Evolutionary conservation across 2,329 filamentous ascomycete genomes (phyloP).

Genomic region (Dryadomyces quercivorus): DNA sequence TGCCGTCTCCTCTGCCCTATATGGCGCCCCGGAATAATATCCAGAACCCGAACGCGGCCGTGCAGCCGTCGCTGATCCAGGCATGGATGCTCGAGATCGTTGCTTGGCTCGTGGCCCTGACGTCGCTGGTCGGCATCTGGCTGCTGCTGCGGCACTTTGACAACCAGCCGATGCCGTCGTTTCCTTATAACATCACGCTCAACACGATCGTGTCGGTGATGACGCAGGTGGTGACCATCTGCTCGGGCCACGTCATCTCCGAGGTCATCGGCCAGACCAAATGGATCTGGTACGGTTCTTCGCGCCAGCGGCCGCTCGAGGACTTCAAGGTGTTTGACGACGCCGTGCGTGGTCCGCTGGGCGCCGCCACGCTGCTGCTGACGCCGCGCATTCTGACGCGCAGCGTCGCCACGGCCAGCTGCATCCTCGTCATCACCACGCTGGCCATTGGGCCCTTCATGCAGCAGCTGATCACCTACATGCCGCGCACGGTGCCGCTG

Average conservation of each 20-base stretch:
- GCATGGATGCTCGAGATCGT: background rate
- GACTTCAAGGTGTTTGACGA: conserved; percentile 1
- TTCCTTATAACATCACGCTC: conserved; percentile 1
- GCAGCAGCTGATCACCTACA: conserved; percentile 2
- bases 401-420: background rate
- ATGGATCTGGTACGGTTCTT: conserved; percentile 2
- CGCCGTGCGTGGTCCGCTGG: background rate
- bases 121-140: background rate
- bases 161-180: conserved; percentile 1
- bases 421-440: background rate
- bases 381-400: background rate
- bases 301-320: background rate
- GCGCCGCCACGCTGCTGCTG: conserved; percentile 1
- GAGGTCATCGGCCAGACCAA: conserved; percentile 3
- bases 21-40: background rate
- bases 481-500: background rate
- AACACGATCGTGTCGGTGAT: conserved; percentile 3
- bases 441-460: conserved; percentile 1
- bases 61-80: background rate
- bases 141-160: background rate
- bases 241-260: background rate
- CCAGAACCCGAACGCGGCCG: background rate
- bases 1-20: background rate
- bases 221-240: conserved; percentile 2
- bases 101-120: background rate